These are phyloP conservation scores for Tuber melanosporum DNA, from an alignment of 495 filamentous ascomycete species.

Conservation along the genomic window DNA sequence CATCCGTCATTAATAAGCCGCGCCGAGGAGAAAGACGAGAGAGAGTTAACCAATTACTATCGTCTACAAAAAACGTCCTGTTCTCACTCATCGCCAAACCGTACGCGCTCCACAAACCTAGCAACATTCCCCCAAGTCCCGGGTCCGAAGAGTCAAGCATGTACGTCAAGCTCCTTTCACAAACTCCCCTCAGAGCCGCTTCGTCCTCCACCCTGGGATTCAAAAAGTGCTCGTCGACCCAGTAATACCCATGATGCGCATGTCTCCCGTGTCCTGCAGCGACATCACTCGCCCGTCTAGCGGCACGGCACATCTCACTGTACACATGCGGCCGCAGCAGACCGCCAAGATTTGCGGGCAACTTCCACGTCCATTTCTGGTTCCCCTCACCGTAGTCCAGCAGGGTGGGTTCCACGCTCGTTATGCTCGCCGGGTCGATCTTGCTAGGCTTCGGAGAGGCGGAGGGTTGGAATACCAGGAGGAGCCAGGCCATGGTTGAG, in stretches of 20 bases:
- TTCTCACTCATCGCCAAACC: conserved; percentile 63
- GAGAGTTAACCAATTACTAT: conserved; percentile 56
- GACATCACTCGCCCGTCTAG: conserved; percentile 49
- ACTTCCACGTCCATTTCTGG: conserved; percentile 63
- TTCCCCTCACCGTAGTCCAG: conserved; percentile 42
- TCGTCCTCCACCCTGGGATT: conserved; percentile 50
- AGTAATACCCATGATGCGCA: conserved; percentile 52
- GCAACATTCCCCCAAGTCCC: conserved; percentile 60
- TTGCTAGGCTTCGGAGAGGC: background rate
- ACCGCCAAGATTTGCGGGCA: conserved; percentile 54
- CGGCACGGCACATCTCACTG: conserved; percentile 54
- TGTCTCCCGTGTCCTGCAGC: conserved; percentile 44
- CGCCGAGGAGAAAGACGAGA: background rate
- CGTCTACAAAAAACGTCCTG: conserved; percentile 68
- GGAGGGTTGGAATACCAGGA: background rate
- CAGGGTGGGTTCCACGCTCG: background rate
- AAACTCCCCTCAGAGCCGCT: conserved; percentile 48
- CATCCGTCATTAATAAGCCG: conserved; percentile 20
- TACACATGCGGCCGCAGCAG: conserved; percentile 57
- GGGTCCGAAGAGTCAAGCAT: conserved; percentile 61
- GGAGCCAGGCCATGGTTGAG: conserved; percentile 7
- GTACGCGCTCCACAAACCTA: conserved; percentile 71
- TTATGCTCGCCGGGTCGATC: conserved; percentile 21
- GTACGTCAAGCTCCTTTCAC: conserved; percentile 62
- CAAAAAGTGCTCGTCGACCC: conserved; percentile 57